Percentiles rank a stretch among this genome's conserved stretches.
Conservation (phyloP, 2,329 filamentous ascomycete genomes). For the Pseudonectria foliicola region DNA sequence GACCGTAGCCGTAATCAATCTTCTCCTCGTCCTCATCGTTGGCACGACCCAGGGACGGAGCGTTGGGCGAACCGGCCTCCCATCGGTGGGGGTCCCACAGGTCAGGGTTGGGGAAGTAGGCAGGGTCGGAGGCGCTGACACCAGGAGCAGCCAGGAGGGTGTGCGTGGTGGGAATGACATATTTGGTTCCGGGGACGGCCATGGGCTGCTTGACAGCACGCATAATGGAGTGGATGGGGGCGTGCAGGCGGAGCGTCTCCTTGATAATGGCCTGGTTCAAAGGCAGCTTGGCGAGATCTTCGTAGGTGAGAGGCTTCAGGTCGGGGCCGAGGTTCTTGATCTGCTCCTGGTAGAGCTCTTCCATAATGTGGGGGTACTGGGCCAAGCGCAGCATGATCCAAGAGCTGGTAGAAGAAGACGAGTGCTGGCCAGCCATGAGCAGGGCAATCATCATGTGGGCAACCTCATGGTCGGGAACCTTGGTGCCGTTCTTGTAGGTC, state of each 20-base stretch:
- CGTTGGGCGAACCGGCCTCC: constrained; percentile 58
- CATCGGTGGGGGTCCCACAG: constrained; percentile 89
- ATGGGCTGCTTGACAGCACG: constrained; percentile 86
- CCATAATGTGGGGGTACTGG: constrained; percentile 66
- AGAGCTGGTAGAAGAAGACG: constrained; percentile 72
- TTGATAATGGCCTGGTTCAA: constrained; percentile 81
- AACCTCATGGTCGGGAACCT: constrained; percentile 75
- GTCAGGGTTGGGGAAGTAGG: constrained; percentile 75
- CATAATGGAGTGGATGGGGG: constrained; percentile 92
- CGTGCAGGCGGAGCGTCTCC: constrained; percentile 85
- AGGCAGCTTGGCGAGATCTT: constrained; percentile 69
- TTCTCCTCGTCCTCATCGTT: constrained; percentile 63
- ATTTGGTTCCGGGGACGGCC: constrained; percentile 74
- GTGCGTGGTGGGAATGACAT: constrained; percentile 73
- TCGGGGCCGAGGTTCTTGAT: constrained; percentile 63
- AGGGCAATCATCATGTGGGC: constrained; percentile 93
- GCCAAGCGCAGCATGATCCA: constrained; percentile 83
- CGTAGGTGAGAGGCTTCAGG: constrained; percentile 68
- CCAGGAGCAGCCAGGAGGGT: constrained; percentile 79
- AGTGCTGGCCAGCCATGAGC: constrained; percentile 88
- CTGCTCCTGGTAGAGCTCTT: constrained; percentile 81
- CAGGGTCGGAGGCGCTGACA: constrained; percentile 63
- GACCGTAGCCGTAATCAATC: constrained; percentile 88
- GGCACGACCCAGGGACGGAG: constrained; percentile 37
- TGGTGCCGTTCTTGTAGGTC: constrained; percentile 73